Conservation (phyloP, 2,329 filamentous ascomycete species). For the Phoma sp. region DNA sequence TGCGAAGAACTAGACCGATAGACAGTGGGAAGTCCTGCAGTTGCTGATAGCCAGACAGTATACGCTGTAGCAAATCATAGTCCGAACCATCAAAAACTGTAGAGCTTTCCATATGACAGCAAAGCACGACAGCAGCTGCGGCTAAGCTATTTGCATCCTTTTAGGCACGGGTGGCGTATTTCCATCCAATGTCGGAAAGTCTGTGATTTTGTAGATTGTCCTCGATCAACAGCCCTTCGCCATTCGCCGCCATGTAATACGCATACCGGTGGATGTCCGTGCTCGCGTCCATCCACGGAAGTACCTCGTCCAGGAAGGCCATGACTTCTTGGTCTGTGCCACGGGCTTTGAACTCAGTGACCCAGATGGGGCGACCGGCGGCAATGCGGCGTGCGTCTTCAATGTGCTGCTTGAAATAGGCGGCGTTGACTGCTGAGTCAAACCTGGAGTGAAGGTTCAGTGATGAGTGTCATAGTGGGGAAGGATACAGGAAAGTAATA, state of each 20-base stretch:
- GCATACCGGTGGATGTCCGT: conserved; percentile 41
- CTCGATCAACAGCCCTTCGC: conserved; percentile 24
- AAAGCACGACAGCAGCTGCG: too few relatives aligned
- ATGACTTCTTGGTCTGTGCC: conserved; percentile 28
- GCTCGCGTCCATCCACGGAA: conserved; percentile 43
- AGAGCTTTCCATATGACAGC: too few relatives aligned
- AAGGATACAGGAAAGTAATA: too few relatives aligned
- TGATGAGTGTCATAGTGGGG: not conserved
- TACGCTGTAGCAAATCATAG: too few relatives aligned
- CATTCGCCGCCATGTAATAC: conserved; percentile 29
- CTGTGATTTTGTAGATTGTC: not conserved
- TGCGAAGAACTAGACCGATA: too few relatives aligned
- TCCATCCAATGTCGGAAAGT: too few relatives aligned
- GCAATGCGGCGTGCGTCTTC: conserved; percentile 49
- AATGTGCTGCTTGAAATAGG: conserved; percentile 47
- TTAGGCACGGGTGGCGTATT: too few relatives aligned
- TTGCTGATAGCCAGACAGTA: too few relatives aligned
- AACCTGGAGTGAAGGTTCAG: conserved; percentile 23
- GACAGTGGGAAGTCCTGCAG: too few relatives aligned
- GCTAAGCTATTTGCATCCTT: too few relatives aligned
- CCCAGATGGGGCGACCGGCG: conserved; percentile 55
- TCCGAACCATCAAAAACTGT: too few relatives aligned
- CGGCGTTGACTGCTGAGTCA: conserved; percentile 25
- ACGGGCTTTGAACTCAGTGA: conserved; percentile 41
- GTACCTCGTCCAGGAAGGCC: conserved; percentile 32